phyloP scores from a whole-genome alignment of 352 stramenopile genomes.

The Globisporangium emineosum region DNA sequence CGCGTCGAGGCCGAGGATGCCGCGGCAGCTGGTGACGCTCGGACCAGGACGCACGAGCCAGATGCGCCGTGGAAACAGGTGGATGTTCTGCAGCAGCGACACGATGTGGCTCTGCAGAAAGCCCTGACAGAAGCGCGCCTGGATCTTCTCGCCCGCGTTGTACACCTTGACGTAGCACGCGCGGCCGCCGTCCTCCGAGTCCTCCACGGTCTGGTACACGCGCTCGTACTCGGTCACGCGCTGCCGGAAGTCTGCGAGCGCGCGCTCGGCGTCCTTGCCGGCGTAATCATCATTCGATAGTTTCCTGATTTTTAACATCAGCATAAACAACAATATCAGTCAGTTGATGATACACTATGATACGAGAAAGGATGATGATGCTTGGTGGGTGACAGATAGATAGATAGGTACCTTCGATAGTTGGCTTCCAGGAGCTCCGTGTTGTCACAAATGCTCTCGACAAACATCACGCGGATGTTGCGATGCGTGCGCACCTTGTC shows the following conservation, averaged over 20 bases:
- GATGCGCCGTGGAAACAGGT: constrained; percentile 86
- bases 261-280: constrained; percentile 76
- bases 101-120: constrained; percentile 88
- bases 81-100: constrained; percentile 90
- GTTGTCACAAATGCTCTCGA: constrained; percentile 95
- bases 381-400: too few species aligned
- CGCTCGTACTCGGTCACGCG: constrained; percentile 92
- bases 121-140: constrained; percentile 80
- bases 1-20: constrained; percentile 79
- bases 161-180: constrained; percentile 93
- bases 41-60: constrained; percentile 88
- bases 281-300: constrained; percentile 90
- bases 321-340: constrained; percentile 10
- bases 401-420: constrained; percentile 62
- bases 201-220: constrained; percentile 91
- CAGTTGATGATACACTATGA: constrained; percentile 18
- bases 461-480: constrained; percentile 90
- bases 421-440: constrained; percentile 90
- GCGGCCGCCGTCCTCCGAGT: constrained; percentile 70
- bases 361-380: constrained; percentile 2
- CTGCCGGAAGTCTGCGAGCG: constrained; percentile 85
- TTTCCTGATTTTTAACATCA: constrained; percentile 36
- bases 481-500: constrained; percentile 55
- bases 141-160: constrained; percentile 92
- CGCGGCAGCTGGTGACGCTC: constrained; percentile 71